These are phyloP conservation scores for Erysimum cheiri DNA, from an alignment of 441 rosid species.

Conservation along the genomic window DNA sequence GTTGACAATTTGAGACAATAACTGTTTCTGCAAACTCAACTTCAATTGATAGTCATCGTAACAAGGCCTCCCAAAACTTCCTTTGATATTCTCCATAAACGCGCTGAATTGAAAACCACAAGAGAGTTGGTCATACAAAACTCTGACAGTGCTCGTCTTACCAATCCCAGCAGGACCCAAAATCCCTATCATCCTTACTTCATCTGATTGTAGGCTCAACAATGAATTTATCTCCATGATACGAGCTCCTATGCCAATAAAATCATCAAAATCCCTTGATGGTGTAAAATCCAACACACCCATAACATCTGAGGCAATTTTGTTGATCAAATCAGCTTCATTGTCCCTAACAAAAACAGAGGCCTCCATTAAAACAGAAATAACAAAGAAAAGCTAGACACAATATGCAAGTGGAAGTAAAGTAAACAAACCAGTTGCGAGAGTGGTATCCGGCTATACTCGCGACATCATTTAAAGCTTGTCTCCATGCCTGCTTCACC, in stretches of 20 bases:
- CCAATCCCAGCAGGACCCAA: slow-evolving; percentile 33
- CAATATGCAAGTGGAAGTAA: neutral
- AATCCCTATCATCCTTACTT: slow-evolving; percentile 31
- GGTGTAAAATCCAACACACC: slow-evolving; percentile 24
- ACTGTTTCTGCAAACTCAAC: slow-evolving; percentile 7
- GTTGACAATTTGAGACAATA: slow-evolving; percentile 20
- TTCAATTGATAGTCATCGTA: neutral
- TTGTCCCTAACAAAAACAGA: slow-evolving; percentile 25
- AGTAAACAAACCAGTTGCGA: slow-evolving; percentile 2
- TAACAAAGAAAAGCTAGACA: neutral
- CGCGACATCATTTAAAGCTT: slow-evolving; percentile 14
- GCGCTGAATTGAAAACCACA: slow-evolving; percentile 1
- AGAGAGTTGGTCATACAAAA: slow-evolving; percentile 28
- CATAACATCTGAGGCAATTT: slow-evolving; percentile 12
- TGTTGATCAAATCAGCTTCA: slow-evolving; percentile 33
- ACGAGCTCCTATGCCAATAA: slow-evolving; percentile 19
- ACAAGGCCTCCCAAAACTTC: neutral
- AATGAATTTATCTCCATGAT: neutral
- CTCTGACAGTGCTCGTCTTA: slow-evolving; percentile 35
- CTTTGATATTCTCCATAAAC: slow-evolving; percentile 32
- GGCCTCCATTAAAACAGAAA: neutral
- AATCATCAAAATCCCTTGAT: neutral
- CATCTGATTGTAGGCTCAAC: neutral
- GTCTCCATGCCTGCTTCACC: slow-evolving; percentile 23
- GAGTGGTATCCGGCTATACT: slow-evolving; percentile 3